These are phyloP conservation scores for Aspergillus haitiensis DNA, from an alignment of 495 filamentous ascomycete genomes.

Conservation along the genomic window DNA sequence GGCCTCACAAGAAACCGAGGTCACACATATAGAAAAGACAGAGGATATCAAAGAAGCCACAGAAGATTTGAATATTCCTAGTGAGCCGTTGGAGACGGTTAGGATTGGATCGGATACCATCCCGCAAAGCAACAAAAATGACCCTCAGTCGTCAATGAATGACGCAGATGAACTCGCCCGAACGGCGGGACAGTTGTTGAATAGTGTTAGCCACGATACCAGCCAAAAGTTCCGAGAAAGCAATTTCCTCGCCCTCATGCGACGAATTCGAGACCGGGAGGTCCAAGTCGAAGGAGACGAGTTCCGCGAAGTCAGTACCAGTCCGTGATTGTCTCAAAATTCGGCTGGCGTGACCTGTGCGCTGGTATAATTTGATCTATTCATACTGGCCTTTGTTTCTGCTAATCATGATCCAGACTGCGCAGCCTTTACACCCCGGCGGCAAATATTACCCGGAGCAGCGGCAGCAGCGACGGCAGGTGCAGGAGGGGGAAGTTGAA, in stretches of 20 bases:
- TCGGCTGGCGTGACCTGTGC: conserved; percentile 41
- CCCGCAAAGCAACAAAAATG: conserved; percentile 32
- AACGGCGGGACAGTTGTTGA: conserved; percentile 69
- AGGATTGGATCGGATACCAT: conserved; percentile 57
- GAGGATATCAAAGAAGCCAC: not conserved
- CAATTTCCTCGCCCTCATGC: conserved; percentile 76
- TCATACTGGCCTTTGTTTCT: conserved; percentile 34
- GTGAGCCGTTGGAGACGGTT: conserved; percentile 26
- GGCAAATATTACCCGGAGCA: conserved; percentile 48
- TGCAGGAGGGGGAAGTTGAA: conserved; percentile 8
- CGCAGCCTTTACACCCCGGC: conserved; percentile 54
- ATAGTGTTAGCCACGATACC: conserved; percentile 66
- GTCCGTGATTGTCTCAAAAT: conserved; percentile 41
- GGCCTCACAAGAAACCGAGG: conserved; percentile 31
- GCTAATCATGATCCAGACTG: conserved; percentile 41
- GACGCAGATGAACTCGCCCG: conserved; percentile 68
- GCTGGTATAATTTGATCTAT: conserved; percentile 40
- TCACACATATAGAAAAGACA: conserved; percentile 18
- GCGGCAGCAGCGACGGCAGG: conserved; percentile 28
- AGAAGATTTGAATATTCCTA: conserved; percentile 9
- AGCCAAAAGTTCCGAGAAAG: conserved; percentile 75
- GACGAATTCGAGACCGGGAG: conserved; percentile 56
- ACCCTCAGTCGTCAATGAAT: conserved; percentile 24
- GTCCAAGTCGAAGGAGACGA: conserved; percentile 55
- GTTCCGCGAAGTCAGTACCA: conserved; percentile 57